These are phyloP conservation scores for Aureobasidium sp. DNA, from an alignment of 2,329 filamentous ascomycete species.

Conservation along the genomic window DNA sequence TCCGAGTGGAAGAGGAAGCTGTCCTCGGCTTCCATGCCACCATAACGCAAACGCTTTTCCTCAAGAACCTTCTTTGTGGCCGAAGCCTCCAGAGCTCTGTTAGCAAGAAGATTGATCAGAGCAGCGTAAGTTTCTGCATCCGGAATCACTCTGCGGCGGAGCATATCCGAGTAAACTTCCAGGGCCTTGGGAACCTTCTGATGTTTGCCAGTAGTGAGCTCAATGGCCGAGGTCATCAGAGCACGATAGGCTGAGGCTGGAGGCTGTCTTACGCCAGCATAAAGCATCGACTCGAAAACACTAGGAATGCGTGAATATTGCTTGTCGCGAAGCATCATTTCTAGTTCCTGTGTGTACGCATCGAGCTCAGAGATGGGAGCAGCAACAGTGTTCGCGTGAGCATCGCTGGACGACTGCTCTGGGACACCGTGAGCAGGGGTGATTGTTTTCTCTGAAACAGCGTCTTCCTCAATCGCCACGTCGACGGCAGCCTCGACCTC, in stretches of 20 bases:
- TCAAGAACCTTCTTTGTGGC: slow-evolving; percentile 67
- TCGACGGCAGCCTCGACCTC: slow-evolving; percentile 33
- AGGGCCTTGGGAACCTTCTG: slow-evolving; percentile 85
- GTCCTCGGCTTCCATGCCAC: slow-evolving; percentile 73
- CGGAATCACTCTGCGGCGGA: slow-evolving; percentile 72
- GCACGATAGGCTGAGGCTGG: slow-evolving; percentile 87
- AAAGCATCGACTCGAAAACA: slow-evolving; percentile 84
- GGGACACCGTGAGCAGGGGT: neutral
- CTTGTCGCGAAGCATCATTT: slow-evolving; percentile 61
- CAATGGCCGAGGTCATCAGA: slow-evolving; percentile 74
- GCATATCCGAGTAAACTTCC: slow-evolving; percentile 95
- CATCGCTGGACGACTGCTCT: neutral
- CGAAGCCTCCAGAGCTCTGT: slow-evolving; percentile 71
- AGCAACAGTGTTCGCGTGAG: neutral
- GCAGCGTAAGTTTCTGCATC: slow-evolving; percentile 83
- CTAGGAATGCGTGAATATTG: slow-evolving; percentile 83
- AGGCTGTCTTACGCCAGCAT: slow-evolving; percentile 70
- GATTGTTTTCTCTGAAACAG: slow-evolving; percentile 7
- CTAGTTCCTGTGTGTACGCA: slow-evolving; percentile 71
- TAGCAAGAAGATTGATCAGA: slow-evolving; percentile 73
- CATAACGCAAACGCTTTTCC: slow-evolving; percentile 75
- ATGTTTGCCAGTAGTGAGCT: slow-evolving; percentile 69
- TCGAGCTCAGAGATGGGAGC: slow-evolving; percentile 47
- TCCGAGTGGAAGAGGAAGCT: slow-evolving; percentile 85
- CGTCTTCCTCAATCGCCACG: slow-evolving; percentile 9